These are phyloP conservation scores for Heliosperma pusillum DNA, from an alignment of 148 eudicot species.

Conservation along the genomic window DNA sequence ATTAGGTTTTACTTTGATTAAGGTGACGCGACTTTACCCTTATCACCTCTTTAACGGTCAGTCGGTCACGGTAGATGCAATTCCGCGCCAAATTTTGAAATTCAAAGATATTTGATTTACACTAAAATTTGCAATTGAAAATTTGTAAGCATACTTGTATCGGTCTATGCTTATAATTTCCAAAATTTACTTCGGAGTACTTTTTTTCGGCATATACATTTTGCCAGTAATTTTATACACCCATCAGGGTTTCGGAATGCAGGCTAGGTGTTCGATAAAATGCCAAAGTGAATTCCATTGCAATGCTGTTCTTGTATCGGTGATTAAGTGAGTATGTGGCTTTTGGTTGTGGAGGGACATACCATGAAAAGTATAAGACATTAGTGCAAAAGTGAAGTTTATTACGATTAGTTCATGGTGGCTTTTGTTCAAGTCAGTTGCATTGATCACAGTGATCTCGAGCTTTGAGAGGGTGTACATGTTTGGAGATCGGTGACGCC, in stretches of 20 bases:
- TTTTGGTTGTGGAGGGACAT: constrained; percentile 32
- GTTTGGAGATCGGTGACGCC: constrained; percentile 51
- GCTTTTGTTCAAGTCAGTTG: too few relatives aligned
- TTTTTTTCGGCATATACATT: constrained; percentile 34
- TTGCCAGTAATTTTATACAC: constrained; percentile 61
- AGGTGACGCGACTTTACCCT: too few relatives aligned
- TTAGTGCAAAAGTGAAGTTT: too few relatives aligned
- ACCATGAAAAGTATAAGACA: too few relatives aligned
- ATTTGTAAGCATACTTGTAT: constrained; percentile 29
- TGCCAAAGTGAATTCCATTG: constrained; percentile 41
- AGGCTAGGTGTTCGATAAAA: constrained; percentile 58
- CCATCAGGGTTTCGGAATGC: constrained; percentile 47
- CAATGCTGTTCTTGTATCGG: constrained; percentile 41
- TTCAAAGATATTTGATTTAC: constrained; percentile 54
- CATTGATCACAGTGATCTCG: too few relatives aligned
- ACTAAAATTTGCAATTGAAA: constrained; percentile 29
- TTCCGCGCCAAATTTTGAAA: background rate
- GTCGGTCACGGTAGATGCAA: constrained; percentile 13
- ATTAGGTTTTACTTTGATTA: too few relatives aligned
- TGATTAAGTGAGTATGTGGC: background rate
- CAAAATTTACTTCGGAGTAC: too few relatives aligned
- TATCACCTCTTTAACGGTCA: too few relatives aligned
- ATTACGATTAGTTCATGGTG: too few relatives aligned
- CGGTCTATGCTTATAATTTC: too few relatives aligned
- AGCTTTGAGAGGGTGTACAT: constrained; percentile 21